Percentiles rank a stretch among this genome's conserved stretches.
phyloP scores from a whole-genome alignment of 306 rosid genomes.

The Lathyrus aphaca region DNA sequence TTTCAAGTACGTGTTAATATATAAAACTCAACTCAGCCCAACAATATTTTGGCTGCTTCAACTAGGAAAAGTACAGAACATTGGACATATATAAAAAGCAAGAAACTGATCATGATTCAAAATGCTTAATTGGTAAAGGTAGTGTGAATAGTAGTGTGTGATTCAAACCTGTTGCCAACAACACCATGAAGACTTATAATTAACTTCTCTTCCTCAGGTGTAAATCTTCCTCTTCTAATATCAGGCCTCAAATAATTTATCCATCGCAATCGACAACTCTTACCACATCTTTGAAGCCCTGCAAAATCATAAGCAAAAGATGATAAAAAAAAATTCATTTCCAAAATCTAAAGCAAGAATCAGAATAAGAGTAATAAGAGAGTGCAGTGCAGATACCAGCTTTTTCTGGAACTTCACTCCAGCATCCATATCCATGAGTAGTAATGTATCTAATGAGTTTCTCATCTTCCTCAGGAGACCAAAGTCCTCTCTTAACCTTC shows the following conservation, averaged over 20 bases:
- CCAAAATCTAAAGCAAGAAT: neutral
- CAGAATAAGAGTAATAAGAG: too few species aligned
- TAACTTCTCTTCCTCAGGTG: conserved; percentile 93
- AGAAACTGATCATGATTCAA: neutral
- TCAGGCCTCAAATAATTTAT: conserved; percentile 98
- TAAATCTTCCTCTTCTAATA: conserved; percentile 94
- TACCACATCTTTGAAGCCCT: conserved; percentile 98
- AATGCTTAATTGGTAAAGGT: conserved; percentile 2
- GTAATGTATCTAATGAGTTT: conserved; percentile 89
- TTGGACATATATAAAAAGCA: too few species aligned
- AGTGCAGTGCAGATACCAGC: conserved; percentile 56
- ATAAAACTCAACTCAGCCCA: too few species aligned
- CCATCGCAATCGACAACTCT: conserved; percentile 98
- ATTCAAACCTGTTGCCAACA: conserved; percentile 84
- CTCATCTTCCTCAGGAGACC: conserved; percentile 99
- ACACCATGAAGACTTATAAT: conserved; percentile 95
- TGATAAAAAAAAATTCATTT: neutral
- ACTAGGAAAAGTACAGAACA: too few species aligned
- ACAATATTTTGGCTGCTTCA: too few species aligned
- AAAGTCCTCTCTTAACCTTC: conserved; percentile 97
- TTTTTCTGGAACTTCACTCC: conserved; percentile 99
- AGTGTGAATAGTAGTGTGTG: neutral
- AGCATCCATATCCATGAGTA: conserved; percentile 95
- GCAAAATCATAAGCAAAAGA: conserved; percentile 9
- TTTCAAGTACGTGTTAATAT: too few species aligned